Evolutionary conservation across 2,329 filamentous ascomycete species (phyloP).

Genomic region (Exophiala oligosperma): DNA sequence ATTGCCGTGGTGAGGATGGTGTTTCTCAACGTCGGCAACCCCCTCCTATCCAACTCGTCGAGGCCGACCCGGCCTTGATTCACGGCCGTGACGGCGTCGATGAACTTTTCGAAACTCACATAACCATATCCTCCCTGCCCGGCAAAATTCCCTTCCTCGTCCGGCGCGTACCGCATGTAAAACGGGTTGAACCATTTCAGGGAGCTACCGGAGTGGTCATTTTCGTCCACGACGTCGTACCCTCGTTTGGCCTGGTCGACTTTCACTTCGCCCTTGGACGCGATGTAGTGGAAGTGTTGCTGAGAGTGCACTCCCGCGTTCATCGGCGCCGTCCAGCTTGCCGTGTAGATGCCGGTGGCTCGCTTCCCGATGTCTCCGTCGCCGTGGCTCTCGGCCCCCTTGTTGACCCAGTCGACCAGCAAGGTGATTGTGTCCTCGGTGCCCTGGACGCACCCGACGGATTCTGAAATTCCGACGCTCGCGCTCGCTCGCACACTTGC

Average conservation of each 20-base stretch:
- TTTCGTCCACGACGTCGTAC: slow-evolving; percentile 86
- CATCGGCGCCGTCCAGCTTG: slow-evolving; percentile 91
- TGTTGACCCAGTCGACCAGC: slow-evolving; percentile 73
- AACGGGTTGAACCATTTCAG: slow-evolving; percentile 91
- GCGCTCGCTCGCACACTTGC: slow-evolving; percentile 77
- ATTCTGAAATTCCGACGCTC: slow-evolving; percentile 74
- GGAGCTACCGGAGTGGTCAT: slow-evolving; percentile 42
- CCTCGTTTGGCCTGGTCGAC: slow-evolving; percentile 92
- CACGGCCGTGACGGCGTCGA: slow-evolving; percentile 78
- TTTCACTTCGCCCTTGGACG: slow-evolving; percentile 76
- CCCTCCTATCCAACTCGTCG: slow-evolving; percentile 75
- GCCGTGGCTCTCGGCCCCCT: no score
- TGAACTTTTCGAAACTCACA: slow-evolving; percentile 92
- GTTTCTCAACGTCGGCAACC: slow-evolving; percentile 81
- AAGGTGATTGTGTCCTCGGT: slow-evolving; percentile 95
- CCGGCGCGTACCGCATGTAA: slow-evolving; percentile 92
- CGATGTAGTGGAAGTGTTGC: slow-evolving; percentile 96
- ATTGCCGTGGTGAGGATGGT: slow-evolving; percentile 92
- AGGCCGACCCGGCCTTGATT: slow-evolving; percentile 73
- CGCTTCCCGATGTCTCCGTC: slow-evolving; percentile 50
- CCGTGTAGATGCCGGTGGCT: slow-evolving; percentile 88
- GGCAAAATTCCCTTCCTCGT: slow-evolving; percentile 91
- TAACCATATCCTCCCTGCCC: slow-evolving; percentile 93
- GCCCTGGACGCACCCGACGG: slow-evolving; percentile 72
- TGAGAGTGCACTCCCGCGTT: slow-evolving; percentile 93